phyloP scores from a whole-genome alignment of 1,284 basidiomycete genomes.

The Trametes pubescens region DNA sequence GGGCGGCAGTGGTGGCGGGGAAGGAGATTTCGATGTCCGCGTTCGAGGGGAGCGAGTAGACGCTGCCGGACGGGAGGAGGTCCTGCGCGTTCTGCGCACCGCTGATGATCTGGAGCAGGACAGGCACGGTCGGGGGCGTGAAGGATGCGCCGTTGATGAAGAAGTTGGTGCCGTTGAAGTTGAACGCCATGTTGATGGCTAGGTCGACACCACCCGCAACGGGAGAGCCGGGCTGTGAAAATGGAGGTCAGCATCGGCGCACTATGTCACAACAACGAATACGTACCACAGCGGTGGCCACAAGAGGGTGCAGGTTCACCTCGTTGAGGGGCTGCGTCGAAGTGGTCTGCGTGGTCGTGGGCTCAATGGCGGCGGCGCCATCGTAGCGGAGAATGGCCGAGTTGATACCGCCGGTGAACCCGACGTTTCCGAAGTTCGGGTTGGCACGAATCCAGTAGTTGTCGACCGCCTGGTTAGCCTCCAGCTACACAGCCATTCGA shows the following conservation, averaged over 20 bases:
- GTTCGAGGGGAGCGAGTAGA: slow-evolving; percentile 40
- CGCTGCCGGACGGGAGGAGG: slow-evolving; percentile 42
- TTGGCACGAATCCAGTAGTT: slow-evolving; percentile 34
- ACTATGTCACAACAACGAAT: fast-evolving
- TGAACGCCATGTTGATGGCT: slow-evolving; percentile 39
- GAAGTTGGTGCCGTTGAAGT: slow-evolving; percentile 32
- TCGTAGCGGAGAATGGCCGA: slow-evolving; percentile 39
- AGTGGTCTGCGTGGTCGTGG: slow-evolving; percentile 41
- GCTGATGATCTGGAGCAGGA: slow-evolving; percentile 37
- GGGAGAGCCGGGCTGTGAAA: slow-evolving; percentile 40
- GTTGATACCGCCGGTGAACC: slow-evolving; percentile 49
- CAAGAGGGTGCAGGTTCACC: slow-evolving; percentile 36
- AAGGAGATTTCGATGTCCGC: slow-evolving; percentile 47
- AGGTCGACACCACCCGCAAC: slow-evolving; percentile 40
- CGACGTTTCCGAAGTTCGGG: slow-evolving; percentile 43
- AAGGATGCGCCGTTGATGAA: slow-evolving; percentile 40
- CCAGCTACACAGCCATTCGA: slow-evolving; percentile 15
- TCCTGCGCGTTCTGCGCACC: slow-evolving; percentile 41
- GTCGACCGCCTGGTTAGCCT: slow-evolving; percentile 25
- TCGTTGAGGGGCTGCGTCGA: slow-evolving; percentile 39
- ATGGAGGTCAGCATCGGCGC: background rate
- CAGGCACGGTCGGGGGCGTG: slow-evolving; percentile 41
- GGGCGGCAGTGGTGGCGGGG: slow-evolving; percentile 38
- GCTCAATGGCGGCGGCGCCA: slow-evolving; percentile 55
- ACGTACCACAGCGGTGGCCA: slow-evolving; percentile 18